Evolutionary conservation across 2,329 filamentous ascomycete genomes (phyloP).

Genomic region (Dactylellina parvicollis): DNA sequence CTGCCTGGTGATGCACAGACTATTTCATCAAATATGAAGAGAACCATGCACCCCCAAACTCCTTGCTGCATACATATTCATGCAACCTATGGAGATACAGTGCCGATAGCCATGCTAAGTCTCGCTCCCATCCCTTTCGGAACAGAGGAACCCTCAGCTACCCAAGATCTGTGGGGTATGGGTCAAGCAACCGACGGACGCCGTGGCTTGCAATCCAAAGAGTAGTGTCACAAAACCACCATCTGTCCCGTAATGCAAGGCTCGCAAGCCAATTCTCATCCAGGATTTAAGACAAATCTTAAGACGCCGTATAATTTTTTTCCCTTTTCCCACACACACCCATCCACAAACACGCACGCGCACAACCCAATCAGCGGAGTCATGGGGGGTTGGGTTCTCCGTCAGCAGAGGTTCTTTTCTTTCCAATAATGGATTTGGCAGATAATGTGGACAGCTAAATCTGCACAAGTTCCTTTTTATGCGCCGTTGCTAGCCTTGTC

Average conservation of each 20-base stretch:
- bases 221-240: conserved; percentile 32
- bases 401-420: conserved; percentile 7
- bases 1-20: conserved; percentile 6
- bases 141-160: conserved; percentile 16
- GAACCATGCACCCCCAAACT: conserved; percentile 13
- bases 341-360: too few relatives aligned
- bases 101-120: conserved; percentile 1
- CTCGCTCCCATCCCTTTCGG: background rate
- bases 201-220: conserved; percentile 33
- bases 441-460: conserved; percentile 7
- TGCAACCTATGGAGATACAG: conserved; percentile 40
- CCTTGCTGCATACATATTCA: conserved; percentile 24
- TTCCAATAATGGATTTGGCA: conserved; percentile 24
- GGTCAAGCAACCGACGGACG: background rate
- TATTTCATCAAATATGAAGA: conserved; percentile 26
- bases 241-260: conserved; percentile 19
- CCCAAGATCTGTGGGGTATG: conserved; percentile 6
- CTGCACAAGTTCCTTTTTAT: conserved; percentile 8
- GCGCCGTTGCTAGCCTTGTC: conserved; percentile 19
- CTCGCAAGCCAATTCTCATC: conserved; percentile 24
- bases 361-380: conserved; percentile 46
- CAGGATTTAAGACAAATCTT: conserved; percentile 39
- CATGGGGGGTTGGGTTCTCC: conserved; percentile 13
- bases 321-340: background rate
- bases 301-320: conserved; percentile 33